phyloP scores from a whole-genome alignment of 2,329 filamentous ascomycete species.

The Aspergillus carbonarius region DNA sequence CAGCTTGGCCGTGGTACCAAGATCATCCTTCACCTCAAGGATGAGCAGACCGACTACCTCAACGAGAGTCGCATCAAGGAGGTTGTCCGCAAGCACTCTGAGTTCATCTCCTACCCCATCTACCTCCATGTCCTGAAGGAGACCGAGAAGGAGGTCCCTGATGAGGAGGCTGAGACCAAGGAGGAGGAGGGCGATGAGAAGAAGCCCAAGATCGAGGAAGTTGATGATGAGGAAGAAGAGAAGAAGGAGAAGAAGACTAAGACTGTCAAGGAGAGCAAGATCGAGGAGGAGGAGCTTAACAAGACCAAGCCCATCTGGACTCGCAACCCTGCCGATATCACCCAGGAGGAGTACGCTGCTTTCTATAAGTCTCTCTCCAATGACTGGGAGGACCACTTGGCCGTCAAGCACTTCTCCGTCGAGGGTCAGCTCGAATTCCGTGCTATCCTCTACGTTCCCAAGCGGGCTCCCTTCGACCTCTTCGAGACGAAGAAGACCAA shows the following conservation, averaged over 20 bases:
- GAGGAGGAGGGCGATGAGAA: constrained; percentile 80
- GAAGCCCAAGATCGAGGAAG: constrained; percentile 94
- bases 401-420: constrained; percentile 99
- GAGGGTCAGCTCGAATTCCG: constrained; percentile 99
- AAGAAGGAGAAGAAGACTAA: constrained; percentile 98
- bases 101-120: constrained; percentile 99
- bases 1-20: constrained; percentile 91
- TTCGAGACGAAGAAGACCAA: constrained; percentile 99
- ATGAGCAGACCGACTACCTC: constrained; percentile 97
- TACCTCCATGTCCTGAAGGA: constrained; percentile 99
- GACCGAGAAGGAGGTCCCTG: constrained; percentile 97
- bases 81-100: constrained; percentile 99
- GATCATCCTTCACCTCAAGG: constrained; percentile 98
- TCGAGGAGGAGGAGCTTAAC: constrained; percentile 99
- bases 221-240: constrained; percentile 77
- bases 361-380: constrained; percentile 99
- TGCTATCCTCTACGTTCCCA: constrained; percentile 98
- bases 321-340: constrained; percentile 94
- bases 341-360: constrained; percentile 90
- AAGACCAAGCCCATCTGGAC: constrained; percentile 99
- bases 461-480: constrained; percentile 98
- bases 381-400: constrained; percentile 99
- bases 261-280: constrained; percentile 98
- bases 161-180: constrained; percentile 81
- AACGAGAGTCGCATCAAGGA: constrained; percentile 99